Conservation (phyloP, 345 rosid species). For the Populus tremula region DNA sequence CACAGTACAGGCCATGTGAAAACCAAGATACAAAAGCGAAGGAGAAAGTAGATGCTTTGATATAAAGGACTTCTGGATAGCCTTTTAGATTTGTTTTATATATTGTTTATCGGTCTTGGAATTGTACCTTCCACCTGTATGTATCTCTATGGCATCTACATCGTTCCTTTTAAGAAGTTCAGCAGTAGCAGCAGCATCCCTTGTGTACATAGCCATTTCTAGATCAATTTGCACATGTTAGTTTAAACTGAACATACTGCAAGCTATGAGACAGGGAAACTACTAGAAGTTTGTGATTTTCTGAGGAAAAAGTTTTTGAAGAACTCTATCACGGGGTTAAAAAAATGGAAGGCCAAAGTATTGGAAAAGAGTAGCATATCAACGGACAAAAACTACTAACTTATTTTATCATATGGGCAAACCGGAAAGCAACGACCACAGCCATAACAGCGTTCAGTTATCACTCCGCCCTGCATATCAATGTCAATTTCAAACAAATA, state of each 20-base stretch:
- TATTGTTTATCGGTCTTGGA: not conserved
- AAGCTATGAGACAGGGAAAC: not conserved
- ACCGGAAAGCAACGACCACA: constrained; percentile 63
- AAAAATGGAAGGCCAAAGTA: not conserved
- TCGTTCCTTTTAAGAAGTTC: constrained; percentile 41
- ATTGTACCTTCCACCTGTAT: constrained; percentile 53
- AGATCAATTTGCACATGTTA: constrained; percentile 12
- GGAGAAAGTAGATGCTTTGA: not conserved
- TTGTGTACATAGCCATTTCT: constrained; percentile 44
- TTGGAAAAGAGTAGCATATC: not conserved
- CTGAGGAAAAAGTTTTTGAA: not conserved
- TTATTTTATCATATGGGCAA: constrained; percentile 61
- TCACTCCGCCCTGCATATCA: constrained; percentile 46
- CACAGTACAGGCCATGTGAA: not conserved
- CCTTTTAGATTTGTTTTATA: not conserved
- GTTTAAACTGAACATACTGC: not conserved
- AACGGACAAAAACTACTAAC: constrained; percentile 23
- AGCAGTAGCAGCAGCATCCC: constrained; percentile 51
- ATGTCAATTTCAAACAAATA: not conserved
- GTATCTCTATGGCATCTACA: constrained; percentile 64
- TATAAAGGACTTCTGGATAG: not conserved
- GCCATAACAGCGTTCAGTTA: constrained; percentile 58
- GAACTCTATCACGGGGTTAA: not conserved
- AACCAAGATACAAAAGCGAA: not conserved
- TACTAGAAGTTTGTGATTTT: not conserved